These are phyloP conservation scores for Tephrocybe sp. DNA, from an alignment of 768 basidiomycete species.

Conservation along the genomic window DNA sequence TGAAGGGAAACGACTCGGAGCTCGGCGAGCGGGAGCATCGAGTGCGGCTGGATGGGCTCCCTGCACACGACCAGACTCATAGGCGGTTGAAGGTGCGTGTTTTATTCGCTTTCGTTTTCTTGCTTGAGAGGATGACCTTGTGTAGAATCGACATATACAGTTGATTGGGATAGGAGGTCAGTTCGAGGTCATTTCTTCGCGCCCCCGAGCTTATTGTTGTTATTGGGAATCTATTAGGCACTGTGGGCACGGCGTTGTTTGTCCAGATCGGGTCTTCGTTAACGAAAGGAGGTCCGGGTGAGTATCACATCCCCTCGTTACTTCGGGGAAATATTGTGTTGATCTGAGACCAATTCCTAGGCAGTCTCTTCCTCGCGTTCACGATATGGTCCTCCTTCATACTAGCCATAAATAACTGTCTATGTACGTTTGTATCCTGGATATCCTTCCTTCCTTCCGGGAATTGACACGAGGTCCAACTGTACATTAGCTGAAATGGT, in stretches of 20 bases:
- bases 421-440: constrained; percentile 27
- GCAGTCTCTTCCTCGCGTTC: constrained; percentile 50
- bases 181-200: neutral
- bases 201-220: constrained; percentile 2
- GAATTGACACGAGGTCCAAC: constrained; percentile 20
- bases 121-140: neutral
- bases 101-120: neutral
- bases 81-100: constrained; percentile 37
- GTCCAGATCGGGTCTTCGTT: constrained; percentile 68
- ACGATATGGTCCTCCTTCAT: constrained; percentile 50
- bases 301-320: constrained; percentile 16
- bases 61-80: constrained; percentile 33
- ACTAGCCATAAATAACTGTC: constrained; percentile 48
- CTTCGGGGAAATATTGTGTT: neutral
- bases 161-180: constrained; percentile 52
- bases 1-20: too few relatives aligned
- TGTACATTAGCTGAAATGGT: constrained; percentile 69
- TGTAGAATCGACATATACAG: constrained; percentile 50
- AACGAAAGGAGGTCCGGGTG: constrained; percentile 62
- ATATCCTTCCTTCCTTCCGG: constrained; percentile 24
- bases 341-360: constrained; percentile 22
- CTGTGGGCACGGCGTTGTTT: constrained; percentile 76
- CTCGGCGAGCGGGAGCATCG: constrained; percentile 11
- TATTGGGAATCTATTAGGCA: constrained; percentile 44
- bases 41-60: constrained; percentile 14